Conservation (phyloP, 495 filamentous ascomycete genomes). For the Penicilliopsis zonata region DNA sequence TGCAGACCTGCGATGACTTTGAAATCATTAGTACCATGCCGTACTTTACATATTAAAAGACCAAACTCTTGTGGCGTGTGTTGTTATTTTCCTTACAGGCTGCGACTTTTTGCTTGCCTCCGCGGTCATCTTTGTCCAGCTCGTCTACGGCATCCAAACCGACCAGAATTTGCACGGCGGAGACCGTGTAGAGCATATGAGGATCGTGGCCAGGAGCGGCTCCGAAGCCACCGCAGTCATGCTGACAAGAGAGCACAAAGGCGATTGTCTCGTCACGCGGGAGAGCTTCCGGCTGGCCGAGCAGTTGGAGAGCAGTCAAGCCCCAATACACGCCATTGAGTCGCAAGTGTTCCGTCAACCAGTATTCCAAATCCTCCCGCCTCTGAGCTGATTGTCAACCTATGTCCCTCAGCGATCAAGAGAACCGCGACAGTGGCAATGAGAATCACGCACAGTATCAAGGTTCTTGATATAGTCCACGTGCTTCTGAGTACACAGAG, state of each 20-base stretch:
- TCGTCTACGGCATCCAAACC: conserved; percentile 74
- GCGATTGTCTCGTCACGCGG: conserved; percentile 72
- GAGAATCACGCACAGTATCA: conserved; percentile 54
- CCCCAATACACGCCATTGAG: conserved; percentile 97
- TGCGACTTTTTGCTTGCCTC: conserved; percentile 59
- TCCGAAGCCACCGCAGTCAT: conserved; percentile 80
- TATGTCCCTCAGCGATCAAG: conserved; percentile 9
- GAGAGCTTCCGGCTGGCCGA: conserved; percentile 67
- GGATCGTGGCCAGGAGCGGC: conserved; percentile 90
- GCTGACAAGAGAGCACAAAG: conserved; percentile 86
- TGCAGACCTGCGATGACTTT: conserved; percentile 75
- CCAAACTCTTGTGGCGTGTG: too few species aligned
- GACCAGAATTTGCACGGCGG: conserved; percentile 82
- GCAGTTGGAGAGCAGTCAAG: conserved; percentile 73
- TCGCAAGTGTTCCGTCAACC: conserved; percentile 91
- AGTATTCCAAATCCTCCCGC: conserved; percentile 91
- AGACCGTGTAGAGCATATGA: conserved; percentile 90
- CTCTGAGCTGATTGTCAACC: conserved; percentile 42
- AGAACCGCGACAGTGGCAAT: conserved; percentile 10
- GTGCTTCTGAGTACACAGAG: conserved; percentile 62
- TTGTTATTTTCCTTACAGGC: conserved; percentile 66
- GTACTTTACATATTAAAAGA: too few species aligned
- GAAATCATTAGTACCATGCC: neutral
- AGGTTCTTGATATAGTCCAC: conserved; percentile 89
- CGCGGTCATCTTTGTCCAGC: conserved; percentile 53